phyloP scores from a whole-genome alignment of 2,329 filamentous ascomycete genomes.

The Diaporthe eres region DNA sequence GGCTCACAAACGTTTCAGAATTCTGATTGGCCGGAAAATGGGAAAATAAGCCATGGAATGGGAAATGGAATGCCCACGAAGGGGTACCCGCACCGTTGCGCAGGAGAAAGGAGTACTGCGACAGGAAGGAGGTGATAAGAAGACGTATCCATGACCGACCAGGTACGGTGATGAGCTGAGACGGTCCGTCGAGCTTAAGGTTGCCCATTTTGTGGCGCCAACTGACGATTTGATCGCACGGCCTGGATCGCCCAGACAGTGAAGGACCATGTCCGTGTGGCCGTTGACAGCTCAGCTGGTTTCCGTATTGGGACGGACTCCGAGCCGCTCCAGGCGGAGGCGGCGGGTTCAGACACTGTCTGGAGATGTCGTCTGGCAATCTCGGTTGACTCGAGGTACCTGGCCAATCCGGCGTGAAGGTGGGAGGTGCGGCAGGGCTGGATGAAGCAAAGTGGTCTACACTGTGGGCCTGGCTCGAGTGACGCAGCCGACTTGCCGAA shows the following conservation, averaged over 20 bases:
- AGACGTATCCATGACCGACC: constrained; percentile 32
- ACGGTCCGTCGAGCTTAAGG: constrained; percentile 18
- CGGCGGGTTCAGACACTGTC: constrained; percentile 37
- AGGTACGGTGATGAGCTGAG: constrained; percentile 32
- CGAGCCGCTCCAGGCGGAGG: constrained; percentile 39
- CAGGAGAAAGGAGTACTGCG: constrained; percentile 32
- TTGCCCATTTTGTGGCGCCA: constrained; percentile 12
- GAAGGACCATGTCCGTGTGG: background rate
- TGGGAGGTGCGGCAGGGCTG: constrained; percentile 3
- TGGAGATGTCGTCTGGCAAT: constrained; percentile 35
- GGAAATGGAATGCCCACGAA: constrained; percentile 26
- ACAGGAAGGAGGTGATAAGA: constrained; percentile 9
- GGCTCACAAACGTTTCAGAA: constrained; percentile 34
- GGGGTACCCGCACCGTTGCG: constrained; percentile 37
- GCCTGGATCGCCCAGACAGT: constrained; percentile 7
- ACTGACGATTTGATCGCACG: constrained; percentile 25
- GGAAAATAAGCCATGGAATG: constrained; percentile 34
- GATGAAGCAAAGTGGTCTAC: constrained; percentile 27
- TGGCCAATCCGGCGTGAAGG: constrained; percentile 32
- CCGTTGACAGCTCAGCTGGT: constrained; percentile 30
- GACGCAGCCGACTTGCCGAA: constrained; percentile 33
- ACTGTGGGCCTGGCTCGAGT: constrained; percentile 20
- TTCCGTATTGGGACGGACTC: constrained; percentile 38
- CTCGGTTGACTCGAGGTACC: constrained; percentile 25
- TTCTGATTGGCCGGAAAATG: constrained; percentile 44